Evolutionary conservation across 768 basidiomycete genomes (phyloP).

Genomic region (Dendrothele bispora): DNA sequence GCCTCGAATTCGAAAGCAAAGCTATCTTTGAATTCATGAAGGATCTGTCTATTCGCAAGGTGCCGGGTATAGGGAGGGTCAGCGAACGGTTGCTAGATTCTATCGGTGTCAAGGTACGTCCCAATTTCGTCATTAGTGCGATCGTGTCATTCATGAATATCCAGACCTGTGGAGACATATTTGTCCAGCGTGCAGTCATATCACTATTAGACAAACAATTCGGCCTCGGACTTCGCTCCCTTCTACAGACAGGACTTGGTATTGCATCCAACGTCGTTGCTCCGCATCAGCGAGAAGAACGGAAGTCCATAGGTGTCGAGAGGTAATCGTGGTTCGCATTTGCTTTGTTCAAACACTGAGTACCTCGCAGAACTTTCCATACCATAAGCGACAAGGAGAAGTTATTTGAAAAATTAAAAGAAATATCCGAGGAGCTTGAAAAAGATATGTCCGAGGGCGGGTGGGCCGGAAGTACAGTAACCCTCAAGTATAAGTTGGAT

Average conservation of each 20-base stretch:
- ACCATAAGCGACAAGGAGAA: slow-evolving; percentile 62
- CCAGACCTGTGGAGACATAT: slow-evolving; percentile 91
- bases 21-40: slow-evolving; percentile 76
- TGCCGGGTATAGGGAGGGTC: slow-evolving; percentile 90
- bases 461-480: slow-evolving; percentile 88
- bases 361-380: slow-evolving; percentile 64
- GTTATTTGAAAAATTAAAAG: slow-evolving; percentile 75
- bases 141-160: slow-evolving; percentile 1
- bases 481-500: slow-evolving; percentile 90
- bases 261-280: slow-evolving; percentile 82
- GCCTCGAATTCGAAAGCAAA: slow-evolving; percentile 62
- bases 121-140: slow-evolving; percentile 1
- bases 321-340: slow-evolving; percentile 41
- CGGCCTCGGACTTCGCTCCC: slow-evolving; percentile 67
- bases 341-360: background rate
- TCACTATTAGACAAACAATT: slow-evolving; percentile 88
- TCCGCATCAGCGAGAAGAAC: slow-evolving; percentile 73
- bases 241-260: slow-evolving; percentile 83
- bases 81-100: slow-evolving; percentile 86
- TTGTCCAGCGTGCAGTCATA: slow-evolving; percentile 66
- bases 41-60: slow-evolving; percentile 79
- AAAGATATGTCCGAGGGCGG: slow-evolving; percentile 75
- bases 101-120: slow-evolving; percentile 76
- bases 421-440: slow-evolving; percentile 80
- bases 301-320: slow-evolving; percentile 93